Evolutionary conservation across 2,329 filamentous ascomycete genomes (phyloP).

Genomic region (Colletotrichum orchidophilum): DNA sequence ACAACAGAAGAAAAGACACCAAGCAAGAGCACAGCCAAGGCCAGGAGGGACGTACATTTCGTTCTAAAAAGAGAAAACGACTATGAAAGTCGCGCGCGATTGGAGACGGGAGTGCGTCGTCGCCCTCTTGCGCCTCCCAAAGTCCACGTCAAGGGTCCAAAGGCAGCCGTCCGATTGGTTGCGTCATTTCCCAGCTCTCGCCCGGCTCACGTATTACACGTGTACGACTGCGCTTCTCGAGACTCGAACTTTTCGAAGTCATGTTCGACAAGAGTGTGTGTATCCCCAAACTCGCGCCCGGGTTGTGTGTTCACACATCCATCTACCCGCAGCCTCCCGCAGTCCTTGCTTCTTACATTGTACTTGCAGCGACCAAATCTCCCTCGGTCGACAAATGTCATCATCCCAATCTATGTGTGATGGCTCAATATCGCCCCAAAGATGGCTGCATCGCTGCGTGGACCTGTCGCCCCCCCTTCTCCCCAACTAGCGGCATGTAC

Average conservation of each 20-base stretch:
- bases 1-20: background rate
- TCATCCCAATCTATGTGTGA: background rate
- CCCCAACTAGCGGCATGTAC: background rate
- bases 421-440: background rate
- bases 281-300: background rate
- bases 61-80: background rate
- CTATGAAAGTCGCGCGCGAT: background rate
- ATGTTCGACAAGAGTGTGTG: background rate
- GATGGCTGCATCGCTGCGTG: background rate
- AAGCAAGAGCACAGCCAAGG: too few relatives aligned
- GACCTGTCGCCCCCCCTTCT: background rate
- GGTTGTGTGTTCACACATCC: background rate
- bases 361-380: background rate
- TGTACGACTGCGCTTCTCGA: background rate
- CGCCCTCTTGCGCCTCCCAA: background rate
- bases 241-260: background rate
- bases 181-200: background rate
- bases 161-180: background rate
- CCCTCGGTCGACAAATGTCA: too few relatives aligned
- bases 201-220: background rate
- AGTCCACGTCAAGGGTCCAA: background rate
- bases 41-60: background rate
- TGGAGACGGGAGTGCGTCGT: background rate
- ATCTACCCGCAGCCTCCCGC: background rate
- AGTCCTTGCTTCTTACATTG: background rate